Evolutionary conservation across 352 stramenopile species (phyloP), one percentile per base, ranked within the genome.

Genomic region (Phytophthora fragariaefolia): DNA sequence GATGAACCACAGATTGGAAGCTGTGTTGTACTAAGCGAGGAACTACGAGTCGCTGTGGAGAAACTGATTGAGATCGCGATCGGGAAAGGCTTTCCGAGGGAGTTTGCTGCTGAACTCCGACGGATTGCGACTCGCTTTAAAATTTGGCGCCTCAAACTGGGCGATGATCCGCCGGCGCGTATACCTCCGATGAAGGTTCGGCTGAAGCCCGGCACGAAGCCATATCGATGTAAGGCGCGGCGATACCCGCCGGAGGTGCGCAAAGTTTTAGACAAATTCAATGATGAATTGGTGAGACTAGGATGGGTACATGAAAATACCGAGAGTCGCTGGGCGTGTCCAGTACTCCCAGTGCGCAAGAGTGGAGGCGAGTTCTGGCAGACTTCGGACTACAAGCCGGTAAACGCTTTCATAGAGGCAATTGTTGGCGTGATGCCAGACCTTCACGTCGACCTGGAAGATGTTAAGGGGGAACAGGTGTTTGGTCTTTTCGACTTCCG

Each of bases 371-470:
- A 66, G 24, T 67, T 53, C n/a, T n/a, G n/a, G n/a, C n/a, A n/a
- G n/a, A n/a, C n/a, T n/a, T n/a, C n/a, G n/a, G n/a, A n/a, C n/a
- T 74, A 69, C 45, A 45, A 53, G 17, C 59, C 66, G 2, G 27
- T 65, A 12, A 74, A 74, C 40, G 38, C 6, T 4, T 15, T 38
- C 27, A 53, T 43, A 2, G 59, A 74, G 9, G 17, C 66, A 9
- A 66, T 74, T 9, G 60, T 51, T n/a, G 59, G 66, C 8, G 46
- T 68, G 6, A 74, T 74, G 66, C 66, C 66, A 4, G 64, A 65
- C 40, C 48, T 74, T 7, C 15, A n/a, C 4, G 53, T 60, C 2
- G 53, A 49, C 45, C 22, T 56, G 23, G 26, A 53, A 55, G 13
- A 17, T 15, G 22, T 23, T 49, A 34, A 38, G 24, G 34, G 32